phyloP scores from a whole-genome alignment of 164 flowering plant genomes.

The Nelumbo lutea region DNA sequence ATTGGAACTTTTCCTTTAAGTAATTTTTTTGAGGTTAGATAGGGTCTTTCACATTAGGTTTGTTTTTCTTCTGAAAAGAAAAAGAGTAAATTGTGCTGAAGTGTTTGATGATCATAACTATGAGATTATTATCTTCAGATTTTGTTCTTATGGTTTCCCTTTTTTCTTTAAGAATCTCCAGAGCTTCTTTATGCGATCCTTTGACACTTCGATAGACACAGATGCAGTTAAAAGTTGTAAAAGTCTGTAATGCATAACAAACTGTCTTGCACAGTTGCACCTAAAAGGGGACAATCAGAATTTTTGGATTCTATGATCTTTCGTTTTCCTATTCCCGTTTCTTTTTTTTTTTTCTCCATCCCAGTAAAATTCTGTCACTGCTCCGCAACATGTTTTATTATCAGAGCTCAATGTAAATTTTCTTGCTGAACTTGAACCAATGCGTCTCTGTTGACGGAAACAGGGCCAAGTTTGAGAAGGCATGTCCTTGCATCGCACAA shows the following conservation, averaged over 20 bases:
- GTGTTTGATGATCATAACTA: too few species aligned
- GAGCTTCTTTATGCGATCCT: too few species aligned
- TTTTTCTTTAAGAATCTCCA: too few species aligned
- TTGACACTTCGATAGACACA: not conserved
- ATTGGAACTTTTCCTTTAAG: too few species aligned
- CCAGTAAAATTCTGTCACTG: not conserved
- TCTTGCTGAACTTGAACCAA: not conserved
- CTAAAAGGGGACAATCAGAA: not conserved
- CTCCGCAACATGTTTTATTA: not conserved
- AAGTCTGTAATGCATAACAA: not conserved
- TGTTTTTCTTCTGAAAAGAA: too few species aligned
- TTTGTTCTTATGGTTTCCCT: too few species aligned
- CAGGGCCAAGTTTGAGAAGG: too few species aligned
- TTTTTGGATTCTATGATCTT: not conserved
- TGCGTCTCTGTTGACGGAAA: not conserved
- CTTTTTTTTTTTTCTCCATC: not conserved
- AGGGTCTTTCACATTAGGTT: too few species aligned
- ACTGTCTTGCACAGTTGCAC: not conserved
- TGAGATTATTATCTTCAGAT: too few species aligned
- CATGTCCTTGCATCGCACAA: too few species aligned
- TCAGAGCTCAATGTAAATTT: not conserved
- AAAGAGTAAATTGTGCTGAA: too few species aligned
- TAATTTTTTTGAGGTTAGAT: too few species aligned
- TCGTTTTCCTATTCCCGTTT: not conserved
- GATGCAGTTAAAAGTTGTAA: not conserved